These are phyloP conservation scores for Blastobotrys arbuscula DNA, from an alignment of 1,139 yeast genomes.

Conservation along the genomic window DNA sequence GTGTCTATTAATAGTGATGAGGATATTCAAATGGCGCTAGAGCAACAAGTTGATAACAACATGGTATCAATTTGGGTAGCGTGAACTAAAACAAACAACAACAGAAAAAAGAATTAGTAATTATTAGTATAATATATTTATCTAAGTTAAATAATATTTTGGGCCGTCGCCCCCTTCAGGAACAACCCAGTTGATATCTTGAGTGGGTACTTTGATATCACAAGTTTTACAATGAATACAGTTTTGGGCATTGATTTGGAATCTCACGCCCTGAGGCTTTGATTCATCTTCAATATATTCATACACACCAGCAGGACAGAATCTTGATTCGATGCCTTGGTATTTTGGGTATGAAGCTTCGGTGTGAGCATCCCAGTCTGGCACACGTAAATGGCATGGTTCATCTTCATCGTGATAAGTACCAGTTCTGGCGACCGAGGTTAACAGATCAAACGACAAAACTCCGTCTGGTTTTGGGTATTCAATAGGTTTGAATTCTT, in stretches of 20 bases:
- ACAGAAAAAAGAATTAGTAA: too few species aligned
- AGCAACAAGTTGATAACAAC: constrained; percentile 18
- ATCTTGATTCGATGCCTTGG: constrained; percentile 82
- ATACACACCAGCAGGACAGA: constrained; percentile 98
- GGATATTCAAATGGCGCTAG: constrained; percentile 47
- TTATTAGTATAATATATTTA: not conserved
- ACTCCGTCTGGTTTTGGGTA: constrained; percentile 94
- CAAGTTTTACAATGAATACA: constrained; percentile 98
- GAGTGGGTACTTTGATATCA: constrained; percentile 92
- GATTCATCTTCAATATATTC: constrained; percentile 74
- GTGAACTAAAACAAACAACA: constrained; percentile 1
- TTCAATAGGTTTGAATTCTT: constrained; percentile 59
- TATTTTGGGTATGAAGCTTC: constrained; percentile 62
- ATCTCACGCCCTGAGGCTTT: constrained; percentile 59
- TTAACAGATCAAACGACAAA: constrained; percentile 81
- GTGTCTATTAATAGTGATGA: constrained; percentile 84
- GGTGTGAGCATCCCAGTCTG: constrained; percentile 65
- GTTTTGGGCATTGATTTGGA: constrained; percentile 91
- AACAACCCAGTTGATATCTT: constrained; percentile 89
- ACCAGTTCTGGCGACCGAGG: constrained; percentile 93
- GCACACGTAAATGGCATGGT: constrained; percentile 78
- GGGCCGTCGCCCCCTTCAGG: constrained; percentile 99
- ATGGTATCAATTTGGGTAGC: constrained; percentile 17
- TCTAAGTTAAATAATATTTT: constrained; percentile 71
- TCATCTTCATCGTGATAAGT: constrained; percentile 95